phyloP scores from a whole-genome alignment of 306 rosid species.

The Gillenia trifoliata region DNA sequence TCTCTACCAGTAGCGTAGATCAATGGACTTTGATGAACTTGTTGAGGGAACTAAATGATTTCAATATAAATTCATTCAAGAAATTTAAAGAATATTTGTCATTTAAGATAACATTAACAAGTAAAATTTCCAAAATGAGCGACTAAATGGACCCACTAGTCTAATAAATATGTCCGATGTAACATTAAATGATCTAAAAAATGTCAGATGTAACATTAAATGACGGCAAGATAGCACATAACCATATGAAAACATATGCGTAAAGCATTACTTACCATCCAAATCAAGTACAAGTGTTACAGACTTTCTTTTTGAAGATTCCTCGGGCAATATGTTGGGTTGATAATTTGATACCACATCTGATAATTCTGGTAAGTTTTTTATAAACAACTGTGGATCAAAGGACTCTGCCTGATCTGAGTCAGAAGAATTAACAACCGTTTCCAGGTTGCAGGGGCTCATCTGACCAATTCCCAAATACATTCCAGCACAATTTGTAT shows the following conservation, averaged over 20 bases:
- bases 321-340: slow-evolving; percentile 44
- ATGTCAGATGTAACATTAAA: slow-evolving; percentile 1
- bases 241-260: not conserved
- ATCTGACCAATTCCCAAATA: slow-evolving; percentile 70
- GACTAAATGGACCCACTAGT: not conserved
- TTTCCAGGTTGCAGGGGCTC: slow-evolving; percentile 61
- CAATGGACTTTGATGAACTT: not conserved
- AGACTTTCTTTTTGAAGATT: slow-evolving; percentile 51
- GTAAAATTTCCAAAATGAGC: not conserved
- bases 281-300: slow-evolving; percentile 90
- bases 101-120: not conserved
- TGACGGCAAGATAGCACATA: not conserved
- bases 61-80: not conserved
- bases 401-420: slow-evolving; percentile 69
- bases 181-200: not conserved
- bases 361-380: slow-evolving; percentile 79
- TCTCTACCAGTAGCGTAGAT: not conserved
- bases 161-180: not conserved
- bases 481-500: slow-evolving; percentile 51
- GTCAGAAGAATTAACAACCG: slow-evolving; percentile 45
- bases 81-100: not conserved
- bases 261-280: slow-evolving; percentile 61
- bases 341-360: slow-evolving; percentile 64
- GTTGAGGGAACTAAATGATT: not conserved
- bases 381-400: slow-evolving; percentile 85